phyloP scores from a whole-genome alignment of 2,329 filamentous ascomycete species.

The Shiraia sp. region DNA sequence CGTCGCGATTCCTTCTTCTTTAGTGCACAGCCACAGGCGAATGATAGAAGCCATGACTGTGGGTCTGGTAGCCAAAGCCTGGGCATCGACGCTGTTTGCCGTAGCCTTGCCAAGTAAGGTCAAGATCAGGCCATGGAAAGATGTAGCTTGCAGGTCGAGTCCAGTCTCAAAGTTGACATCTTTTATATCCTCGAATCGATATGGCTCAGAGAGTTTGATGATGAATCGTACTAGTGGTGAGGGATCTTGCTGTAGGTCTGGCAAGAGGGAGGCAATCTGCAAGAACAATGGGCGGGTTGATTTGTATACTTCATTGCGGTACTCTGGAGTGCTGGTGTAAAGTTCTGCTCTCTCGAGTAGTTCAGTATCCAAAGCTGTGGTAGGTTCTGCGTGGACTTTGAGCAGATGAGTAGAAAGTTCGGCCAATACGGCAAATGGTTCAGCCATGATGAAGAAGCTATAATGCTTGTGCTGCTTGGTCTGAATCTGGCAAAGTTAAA shows the following conservation, averaged over 20 bases:
- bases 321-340: conserved; percentile 41
- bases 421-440: conserved; percentile 21
- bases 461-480: not conserved
- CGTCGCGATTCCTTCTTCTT: conserved; percentile 59
- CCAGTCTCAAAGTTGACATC: conserved; percentile 60
- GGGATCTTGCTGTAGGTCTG: conserved; percentile 61
- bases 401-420: conserved; percentile 51
- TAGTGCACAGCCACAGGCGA: conserved; percentile 61
- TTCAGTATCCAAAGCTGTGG: conserved; percentile 51
- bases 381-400: conserved; percentile 49
- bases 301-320: conserved; percentile 29
- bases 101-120: conserved; percentile 61
- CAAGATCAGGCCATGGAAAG: conserved; percentile 61
- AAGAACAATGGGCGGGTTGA: conserved; percentile 42
- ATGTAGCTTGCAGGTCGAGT: conserved; percentile 51
- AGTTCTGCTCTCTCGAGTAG: conserved; percentile 57
- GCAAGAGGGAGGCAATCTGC: conserved; percentile 56
- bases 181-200: conserved; percentile 47
- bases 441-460: conserved; percentile 24
- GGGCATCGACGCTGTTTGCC: conserved; percentile 56
- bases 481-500: not conserved
- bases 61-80: conserved; percentile 60
- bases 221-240: conserved; percentile 58
- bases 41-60: conserved; percentile 60
- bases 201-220: conserved; percentile 53